Base-by-base conservation (phyloP, 306 rosid genomes). In the Cucumis sativus region DNA sequence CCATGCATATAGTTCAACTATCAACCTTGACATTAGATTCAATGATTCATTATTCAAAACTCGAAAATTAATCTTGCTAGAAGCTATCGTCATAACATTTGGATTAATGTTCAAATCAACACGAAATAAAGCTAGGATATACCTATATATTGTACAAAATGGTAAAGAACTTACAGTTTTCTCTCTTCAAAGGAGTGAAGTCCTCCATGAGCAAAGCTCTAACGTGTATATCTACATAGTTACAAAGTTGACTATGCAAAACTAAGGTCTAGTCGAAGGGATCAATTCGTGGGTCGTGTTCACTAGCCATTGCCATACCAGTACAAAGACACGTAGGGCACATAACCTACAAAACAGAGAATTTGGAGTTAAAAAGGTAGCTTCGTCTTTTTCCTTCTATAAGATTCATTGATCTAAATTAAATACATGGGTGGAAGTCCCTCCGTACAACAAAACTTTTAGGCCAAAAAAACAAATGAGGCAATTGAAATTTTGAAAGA, bases 301-400 rank as follows among this genome's bases (percentile, higher is more conserved):
- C 98, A 33, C 98, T 95, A 13, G 98, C 97, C 98, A 95, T 95
- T 20, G 93, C 98, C 97, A 92, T 92, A 82, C 98, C 98, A 18
- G 98, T 95, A 81, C 98, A 95, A 45, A 95, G 97, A 81, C 98
- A 95, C 39, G 98, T 95, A 12, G 98, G 97, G 78, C 98, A 95
- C 98, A 92, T 92, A 65, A 95, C 98, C 98, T 95, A 88, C 83
- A 84, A 79, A 30, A 74, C 81, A 10, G 43, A 10, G 43, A 16
- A 45, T 71, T 25, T 56, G n/a, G 52, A 75, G 66, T 75, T 75
- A 37, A 21, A 54, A 55, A 0, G 47, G 6, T 55, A 37, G 49
- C 62, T 74, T 39, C 43, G 8, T 10, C 37, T 10, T 18, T 6
- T 8, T 8, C 56, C 35, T 7, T 28, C 2, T 28, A 28, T 28